phyloP scores from a whole-genome alignment of 2,329 filamentous ascomycete species.

The Teratosphaeria nubilosa region DNA sequence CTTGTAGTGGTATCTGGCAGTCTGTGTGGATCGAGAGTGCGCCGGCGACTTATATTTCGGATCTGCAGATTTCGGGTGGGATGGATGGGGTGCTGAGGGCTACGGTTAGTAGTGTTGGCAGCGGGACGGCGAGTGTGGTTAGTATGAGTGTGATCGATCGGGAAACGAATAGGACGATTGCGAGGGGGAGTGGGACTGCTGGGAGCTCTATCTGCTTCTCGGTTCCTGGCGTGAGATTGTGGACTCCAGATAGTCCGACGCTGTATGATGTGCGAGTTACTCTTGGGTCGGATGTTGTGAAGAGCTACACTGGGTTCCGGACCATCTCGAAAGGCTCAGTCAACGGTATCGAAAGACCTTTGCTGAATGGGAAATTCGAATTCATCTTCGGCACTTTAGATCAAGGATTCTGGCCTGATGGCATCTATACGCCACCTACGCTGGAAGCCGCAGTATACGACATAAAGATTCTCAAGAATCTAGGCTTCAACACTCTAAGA shows the following conservation, averaged over 20 bases:
- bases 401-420: conserved; percentile 53
- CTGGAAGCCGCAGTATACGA: conserved; percentile 60
- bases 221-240: conserved; percentile 47
- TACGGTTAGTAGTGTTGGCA: conserved; percentile 38
- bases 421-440: conserved; percentile 55
- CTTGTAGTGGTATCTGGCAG: conserved; percentile 68
- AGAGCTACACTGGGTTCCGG: conserved; percentile 60
- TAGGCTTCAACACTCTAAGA: conserved; percentile 49
- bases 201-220: conserved; percentile 46
- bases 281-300: conserved; percentile 43
- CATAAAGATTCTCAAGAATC: conserved; percentile 50
- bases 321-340: conserved; percentile 49
- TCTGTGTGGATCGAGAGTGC: conserved; percentile 62
- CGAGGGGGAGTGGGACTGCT: conserved; percentile 35
- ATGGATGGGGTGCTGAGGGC: conserved; percentile 13
- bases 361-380: conserved; percentile 59
- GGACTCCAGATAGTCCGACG: conserved; percentile 53
- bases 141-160: conserved; percentile 22
- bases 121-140: conserved; percentile 25
- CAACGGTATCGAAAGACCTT: conserved; percentile 48
- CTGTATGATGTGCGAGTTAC: conserved; percentile 55
- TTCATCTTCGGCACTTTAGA: conserved; percentile 61
- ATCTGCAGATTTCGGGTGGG: conserved; percentile 48
- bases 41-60: conserved; percentile 46
- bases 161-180: conserved; percentile 24